phyloP scores from a whole-genome alignment of 2,329 filamentous ascomycete genomes.

The Colletotrichum sansevieriae region DNA sequence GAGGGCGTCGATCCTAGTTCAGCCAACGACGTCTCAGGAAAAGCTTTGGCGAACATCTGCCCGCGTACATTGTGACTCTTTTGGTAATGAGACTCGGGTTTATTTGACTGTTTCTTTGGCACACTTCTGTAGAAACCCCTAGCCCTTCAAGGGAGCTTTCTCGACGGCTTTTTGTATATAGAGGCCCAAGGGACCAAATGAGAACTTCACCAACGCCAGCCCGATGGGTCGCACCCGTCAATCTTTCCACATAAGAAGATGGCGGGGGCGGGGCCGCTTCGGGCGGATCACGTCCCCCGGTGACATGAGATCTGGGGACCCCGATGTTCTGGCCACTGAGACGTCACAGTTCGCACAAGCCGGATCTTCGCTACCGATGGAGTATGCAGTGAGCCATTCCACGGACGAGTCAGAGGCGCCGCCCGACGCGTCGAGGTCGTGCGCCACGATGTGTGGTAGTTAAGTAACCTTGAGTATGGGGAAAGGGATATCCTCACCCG shows the following conservation, averaged over 20 bases:
- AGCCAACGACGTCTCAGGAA: neutral
- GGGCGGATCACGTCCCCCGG: constrained; percentile 4
- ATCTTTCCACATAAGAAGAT: neutral
- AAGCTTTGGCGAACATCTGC: neutral
- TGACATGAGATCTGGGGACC: neutral
- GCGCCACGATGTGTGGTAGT: neutral
- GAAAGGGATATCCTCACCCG: neutral
- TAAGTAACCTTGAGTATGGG: neutral
- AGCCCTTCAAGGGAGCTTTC: too few species aligned
- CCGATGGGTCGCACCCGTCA: too few species aligned
- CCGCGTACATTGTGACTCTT: neutral
- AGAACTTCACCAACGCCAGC: too few species aligned
- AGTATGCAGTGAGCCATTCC: neutral
- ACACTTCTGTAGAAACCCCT: too few species aligned
- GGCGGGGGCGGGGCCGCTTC: constrained; percentile 10
- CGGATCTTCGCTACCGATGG: constrained; percentile 8
- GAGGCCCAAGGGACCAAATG: too few species aligned
- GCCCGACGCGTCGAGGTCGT: too few species aligned
- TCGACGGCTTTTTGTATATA: too few species aligned
- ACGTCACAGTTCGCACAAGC: neutral
- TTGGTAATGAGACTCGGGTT: too few species aligned
- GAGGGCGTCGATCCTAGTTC: neutral
- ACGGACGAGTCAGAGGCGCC: too few species aligned
- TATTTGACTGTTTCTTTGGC: too few species aligned
- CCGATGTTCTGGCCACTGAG: neutral